Conservation (phyloP, 2,329 filamentous ascomycete species). For the Zymoseptoria pseudotritici region DNA sequence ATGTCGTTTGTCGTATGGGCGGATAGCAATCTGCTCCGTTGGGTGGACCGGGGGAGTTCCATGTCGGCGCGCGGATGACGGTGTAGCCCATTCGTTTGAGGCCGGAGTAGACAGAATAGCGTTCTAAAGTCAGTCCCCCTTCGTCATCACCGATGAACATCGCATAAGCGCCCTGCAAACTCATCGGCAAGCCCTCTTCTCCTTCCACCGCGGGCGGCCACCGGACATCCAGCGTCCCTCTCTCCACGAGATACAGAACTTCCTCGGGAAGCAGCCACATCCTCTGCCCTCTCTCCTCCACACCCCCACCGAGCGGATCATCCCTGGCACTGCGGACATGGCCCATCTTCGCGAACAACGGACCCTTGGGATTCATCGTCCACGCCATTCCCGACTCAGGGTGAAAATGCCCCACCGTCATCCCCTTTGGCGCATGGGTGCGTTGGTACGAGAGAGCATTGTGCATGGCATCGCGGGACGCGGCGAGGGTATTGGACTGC, state of each 20-base stretch:
- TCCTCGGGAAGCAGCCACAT: constrained; percentile 88
- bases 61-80: constrained; percentile 60
- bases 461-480: constrained; percentile 81
- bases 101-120: constrained; percentile 81
- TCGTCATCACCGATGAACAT: constrained; percentile 66
- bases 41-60: constrained; percentile 20
- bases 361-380: constrained; percentile 64
- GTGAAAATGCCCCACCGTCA: constrained; percentile 66
- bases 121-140: constrained; percentile 57
- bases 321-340: constrained; percentile 53
- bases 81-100: constrained; percentile 78
- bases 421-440: constrained; percentile 60
- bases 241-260: constrained; percentile 78
- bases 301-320: constrained; percentile 25
- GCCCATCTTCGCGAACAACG: constrained; percentile 70
- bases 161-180: constrained; percentile 82
- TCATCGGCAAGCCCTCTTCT: constrained; percentile 70
- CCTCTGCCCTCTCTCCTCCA: constrained; percentile 22
- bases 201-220: constrained; percentile 52
- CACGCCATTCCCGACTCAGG: constrained; percentile 53
- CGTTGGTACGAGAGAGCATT: constrained; percentile 73
- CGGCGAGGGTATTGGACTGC: constrained; percentile 69
- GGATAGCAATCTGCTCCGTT: constrained; percentile 20
- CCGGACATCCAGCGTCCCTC: constrained; percentile 78
- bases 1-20: constrained; percentile 15